Evolutionary conservation across 2,329 filamentous ascomycete genomes (phyloP).

Genomic region (Orbilia blumenaviensis): DNA sequence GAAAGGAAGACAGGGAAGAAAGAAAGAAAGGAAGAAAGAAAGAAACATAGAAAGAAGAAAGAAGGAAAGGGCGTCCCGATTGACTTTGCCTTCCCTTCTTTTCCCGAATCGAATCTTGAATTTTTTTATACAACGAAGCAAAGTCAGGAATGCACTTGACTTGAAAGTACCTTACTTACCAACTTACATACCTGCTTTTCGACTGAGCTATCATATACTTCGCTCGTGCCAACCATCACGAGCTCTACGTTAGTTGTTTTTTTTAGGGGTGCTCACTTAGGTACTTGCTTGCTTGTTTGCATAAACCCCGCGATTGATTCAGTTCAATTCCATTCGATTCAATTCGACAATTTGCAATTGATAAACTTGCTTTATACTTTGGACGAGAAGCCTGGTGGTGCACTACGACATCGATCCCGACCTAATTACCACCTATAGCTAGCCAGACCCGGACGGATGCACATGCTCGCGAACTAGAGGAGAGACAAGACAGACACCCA

Average conservation of each 20-base stretch:
- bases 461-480: conserved; percentile 20
- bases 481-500: conserved; percentile 3
- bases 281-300: no score
- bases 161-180: not conserved
- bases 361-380: not conserved
- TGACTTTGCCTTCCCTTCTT: not conserved
- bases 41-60: conserved; percentile 28
- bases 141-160: not conserved
- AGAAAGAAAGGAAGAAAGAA: conserved; percentile 13
- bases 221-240: not conserved
- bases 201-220: not conserved
- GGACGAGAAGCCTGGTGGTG: no score
- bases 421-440: not conserved
- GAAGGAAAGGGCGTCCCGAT: not conserved
- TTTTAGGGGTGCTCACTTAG: no score
- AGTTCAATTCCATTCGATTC: no score
- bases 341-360: not conserved
- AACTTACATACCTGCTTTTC: not conserved
- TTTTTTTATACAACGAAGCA: not conserved
- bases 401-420: no score
- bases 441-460: conserved; percentile 4
- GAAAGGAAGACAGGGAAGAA: not conserved
- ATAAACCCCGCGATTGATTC: no score
- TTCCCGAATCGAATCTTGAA: conserved; percentile 10
- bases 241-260: no score